Conservation (phyloP, 2,329 filamentous ascomycete genomes). For the Penicillium paneum region DNA sequence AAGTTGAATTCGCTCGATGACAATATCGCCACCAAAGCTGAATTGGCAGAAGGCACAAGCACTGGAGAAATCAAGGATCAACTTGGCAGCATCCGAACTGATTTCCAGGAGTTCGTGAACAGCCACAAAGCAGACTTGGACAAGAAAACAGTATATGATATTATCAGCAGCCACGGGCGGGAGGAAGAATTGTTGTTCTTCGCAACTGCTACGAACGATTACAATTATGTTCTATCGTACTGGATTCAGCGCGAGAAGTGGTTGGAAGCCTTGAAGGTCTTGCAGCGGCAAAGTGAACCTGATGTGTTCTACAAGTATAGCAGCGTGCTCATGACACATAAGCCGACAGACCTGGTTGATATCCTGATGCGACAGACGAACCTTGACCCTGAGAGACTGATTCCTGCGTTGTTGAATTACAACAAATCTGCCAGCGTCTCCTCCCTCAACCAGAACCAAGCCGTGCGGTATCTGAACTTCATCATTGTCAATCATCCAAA, state of each 20-base stretch:
- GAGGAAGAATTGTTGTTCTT: conserved; percentile 92
- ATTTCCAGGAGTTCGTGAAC: conserved; percentile 83
- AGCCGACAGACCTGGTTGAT: conserved; percentile 81
- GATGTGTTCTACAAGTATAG: conserved; percentile 96
- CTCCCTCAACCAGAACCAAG: conserved; percentile 75
- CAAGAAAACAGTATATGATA: conserved; percentile 86
- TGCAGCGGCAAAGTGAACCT: conserved; percentile 88
- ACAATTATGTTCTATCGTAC: conserved; percentile 91
- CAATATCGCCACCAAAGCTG: conserved; percentile 83
- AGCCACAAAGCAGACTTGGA: conserved; percentile 87
- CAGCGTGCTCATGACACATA: conserved; percentile 91
- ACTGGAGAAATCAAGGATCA: conserved; percentile 65
- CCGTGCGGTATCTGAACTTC: conserved; percentile 87
- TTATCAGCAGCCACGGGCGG: conserved; percentile 90
- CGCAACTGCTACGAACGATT: conserved; percentile 82
- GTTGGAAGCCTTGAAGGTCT: conserved; percentile 77
- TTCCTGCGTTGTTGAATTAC: conserved; percentile 91
- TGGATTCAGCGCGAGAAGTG: conserved; percentile 96
- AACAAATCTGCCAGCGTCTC: conserved; percentile 66
- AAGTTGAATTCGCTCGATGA: conserved; percentile 94
- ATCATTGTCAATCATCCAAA: conserved; percentile 78
- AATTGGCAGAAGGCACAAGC: conserved; percentile 69
- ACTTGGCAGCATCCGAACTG: conserved; percentile 66
- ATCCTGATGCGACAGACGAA: conserved; percentile 89
- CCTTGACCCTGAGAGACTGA: conserved; percentile 79